phyloP scores from a whole-genome alignment of 2,329 filamentous ascomycete species.

The Neocatenulostroma microsporum region DNA sequence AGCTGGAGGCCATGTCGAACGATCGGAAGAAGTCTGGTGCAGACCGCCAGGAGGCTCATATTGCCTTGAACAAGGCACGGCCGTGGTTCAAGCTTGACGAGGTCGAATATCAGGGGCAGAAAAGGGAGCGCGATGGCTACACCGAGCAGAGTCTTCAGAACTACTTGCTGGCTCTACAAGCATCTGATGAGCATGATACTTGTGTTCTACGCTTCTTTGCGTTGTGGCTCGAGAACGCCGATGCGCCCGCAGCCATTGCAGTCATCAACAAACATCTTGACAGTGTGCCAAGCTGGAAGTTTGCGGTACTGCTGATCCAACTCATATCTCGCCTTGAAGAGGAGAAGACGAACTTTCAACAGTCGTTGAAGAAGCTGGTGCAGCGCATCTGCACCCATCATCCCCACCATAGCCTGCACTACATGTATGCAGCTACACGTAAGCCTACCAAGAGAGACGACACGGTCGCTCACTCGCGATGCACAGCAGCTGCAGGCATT shows the following conservation, averaged over 20 bases:
- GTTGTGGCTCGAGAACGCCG: constrained; percentile 82
- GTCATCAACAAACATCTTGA: constrained; percentile 63
- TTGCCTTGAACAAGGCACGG: constrained; percentile 63
- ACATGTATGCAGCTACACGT: constrained; percentile 78
- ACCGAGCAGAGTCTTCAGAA: constrained; percentile 86
- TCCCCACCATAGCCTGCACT: constrained; percentile 95
- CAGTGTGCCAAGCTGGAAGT: constrained; percentile 80
- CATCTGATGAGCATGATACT: constrained; percentile 82
- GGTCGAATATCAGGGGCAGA: constrained; percentile 72
- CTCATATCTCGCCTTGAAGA: constrained; percentile 84
- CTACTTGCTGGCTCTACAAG: constrained; percentile 74
- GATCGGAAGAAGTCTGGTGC: constrained; percentile 33
- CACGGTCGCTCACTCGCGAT: constrained; percentile 63
- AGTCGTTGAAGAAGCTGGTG: constrained; percentile 63
- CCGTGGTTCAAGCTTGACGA: constrained; percentile 88
- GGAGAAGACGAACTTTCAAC: constrained; percentile 63
- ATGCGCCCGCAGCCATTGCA: constrained; percentile 66
- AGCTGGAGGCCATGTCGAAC: constrained; percentile 57
- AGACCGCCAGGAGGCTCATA: constrained; percentile 49
- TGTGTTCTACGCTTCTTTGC: constrained; percentile 88
- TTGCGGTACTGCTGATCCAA: constrained; percentile 90
- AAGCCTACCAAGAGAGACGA: constrained; percentile 52
- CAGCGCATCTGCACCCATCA: constrained; percentile 83
- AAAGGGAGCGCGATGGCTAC: constrained; percentile 69
- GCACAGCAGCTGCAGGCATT: constrained; percentile 63